Percentiles rank a stretch among this genome's conserved stretches.
phyloP scores from a whole-genome alignment of 2,329 filamentous ascomycete genomes.

The Neofusicoccum sp. region DNA sequence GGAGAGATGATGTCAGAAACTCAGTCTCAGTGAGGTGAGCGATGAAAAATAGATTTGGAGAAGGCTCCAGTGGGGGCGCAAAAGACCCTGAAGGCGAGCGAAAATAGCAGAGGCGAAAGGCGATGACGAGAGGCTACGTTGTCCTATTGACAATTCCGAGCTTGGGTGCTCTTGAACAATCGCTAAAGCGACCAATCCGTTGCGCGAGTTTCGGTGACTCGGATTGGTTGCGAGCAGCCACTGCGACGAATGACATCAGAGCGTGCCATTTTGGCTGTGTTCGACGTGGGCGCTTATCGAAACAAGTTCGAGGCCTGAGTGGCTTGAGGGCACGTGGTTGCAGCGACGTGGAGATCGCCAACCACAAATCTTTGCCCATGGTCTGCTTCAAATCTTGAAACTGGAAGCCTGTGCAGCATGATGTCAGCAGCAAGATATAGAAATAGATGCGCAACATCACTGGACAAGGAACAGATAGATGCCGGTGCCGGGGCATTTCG shows the following conservation, averaged over 20 bases:
- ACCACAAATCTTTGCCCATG: neutral
- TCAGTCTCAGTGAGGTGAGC: neutral
- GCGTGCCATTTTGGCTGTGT: neutral
- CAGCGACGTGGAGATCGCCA: constrained; percentile 8
- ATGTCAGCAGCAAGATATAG: constrained; percentile 1
- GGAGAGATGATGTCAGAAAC: constrained; percentile 2
- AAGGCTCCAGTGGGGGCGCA: neutral
- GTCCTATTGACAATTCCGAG: neutral
- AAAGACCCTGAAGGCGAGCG: neutral
- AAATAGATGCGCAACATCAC: neutral
- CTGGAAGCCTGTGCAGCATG: neutral
- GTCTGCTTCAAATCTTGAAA: constrained; percentile 4
- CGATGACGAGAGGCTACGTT: constrained; percentile 10
- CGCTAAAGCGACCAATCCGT: neutral
- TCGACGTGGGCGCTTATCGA: constrained; percentile 14
- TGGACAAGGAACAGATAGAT: neutral
- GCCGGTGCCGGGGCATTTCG: neutral
- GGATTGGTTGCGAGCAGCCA: neutral
- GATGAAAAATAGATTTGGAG: neutral
- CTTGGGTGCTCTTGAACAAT: constrained; percentile 1
- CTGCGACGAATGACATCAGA: constrained; percentile 9
- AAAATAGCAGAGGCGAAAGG: constrained; percentile 4
- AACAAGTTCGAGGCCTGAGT: neutral
- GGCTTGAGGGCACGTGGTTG: constrained; percentile 8
- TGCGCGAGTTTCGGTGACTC: neutral